phyloP scores from a whole-genome alignment of 2,329 filamentous ascomycete genomes.

The Cercospora citrullina region DNA sequence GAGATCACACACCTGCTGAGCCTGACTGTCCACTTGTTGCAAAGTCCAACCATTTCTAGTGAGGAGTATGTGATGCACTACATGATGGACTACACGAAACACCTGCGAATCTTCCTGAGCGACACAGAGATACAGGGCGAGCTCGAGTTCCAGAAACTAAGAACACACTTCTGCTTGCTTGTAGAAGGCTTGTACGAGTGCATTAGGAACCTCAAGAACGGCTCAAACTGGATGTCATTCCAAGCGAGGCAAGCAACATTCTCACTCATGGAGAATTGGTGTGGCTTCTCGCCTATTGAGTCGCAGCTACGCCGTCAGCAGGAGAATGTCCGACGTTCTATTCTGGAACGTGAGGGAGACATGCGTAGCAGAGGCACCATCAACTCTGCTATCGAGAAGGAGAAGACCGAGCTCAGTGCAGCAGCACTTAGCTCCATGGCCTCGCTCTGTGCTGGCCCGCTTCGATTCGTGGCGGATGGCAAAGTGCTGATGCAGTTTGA shows the following conservation, averaged over 20 bases:
- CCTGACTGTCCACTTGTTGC: constrained; percentile 85
- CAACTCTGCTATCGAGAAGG: constrained; percentile 91
- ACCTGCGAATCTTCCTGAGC: constrained; percentile 90
- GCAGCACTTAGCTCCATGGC: constrained; percentile 96
- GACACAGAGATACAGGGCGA: constrained; percentile 93
- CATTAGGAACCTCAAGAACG: constrained; percentile 80
- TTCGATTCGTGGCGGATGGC: constrained; percentile 85
- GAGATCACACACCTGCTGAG: constrained; percentile 97
- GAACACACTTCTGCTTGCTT: constrained; percentile 90
- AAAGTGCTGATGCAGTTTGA: constrained; percentile 89
- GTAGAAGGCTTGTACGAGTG: constrained; percentile 92
- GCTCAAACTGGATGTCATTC: constrained; percentile 94
- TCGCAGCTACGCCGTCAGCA: constrained; percentile 77
- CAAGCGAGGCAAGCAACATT: constrained; percentile 95
- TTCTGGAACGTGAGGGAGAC: constrained; percentile 74
- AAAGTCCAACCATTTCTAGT: constrained; percentile 71
- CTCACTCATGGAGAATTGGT: constrained; percentile 98
- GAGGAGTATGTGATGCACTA: constrained; percentile 84
- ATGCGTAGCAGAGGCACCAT: constrained; percentile 73
- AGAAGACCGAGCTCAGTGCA: constrained; percentile 87
- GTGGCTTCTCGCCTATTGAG: constrained; percentile 92
- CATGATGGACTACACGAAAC: constrained; percentile 84
- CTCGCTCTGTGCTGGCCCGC: constrained; percentile 76
- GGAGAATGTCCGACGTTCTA: constrained; percentile 80
- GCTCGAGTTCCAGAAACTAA: constrained; percentile 87